These are phyloP conservation scores for Coemansia guatemalensis DNA, from an alignment of 192 early-diverging fungal genomes.

Conservation along the genomic window DNA sequence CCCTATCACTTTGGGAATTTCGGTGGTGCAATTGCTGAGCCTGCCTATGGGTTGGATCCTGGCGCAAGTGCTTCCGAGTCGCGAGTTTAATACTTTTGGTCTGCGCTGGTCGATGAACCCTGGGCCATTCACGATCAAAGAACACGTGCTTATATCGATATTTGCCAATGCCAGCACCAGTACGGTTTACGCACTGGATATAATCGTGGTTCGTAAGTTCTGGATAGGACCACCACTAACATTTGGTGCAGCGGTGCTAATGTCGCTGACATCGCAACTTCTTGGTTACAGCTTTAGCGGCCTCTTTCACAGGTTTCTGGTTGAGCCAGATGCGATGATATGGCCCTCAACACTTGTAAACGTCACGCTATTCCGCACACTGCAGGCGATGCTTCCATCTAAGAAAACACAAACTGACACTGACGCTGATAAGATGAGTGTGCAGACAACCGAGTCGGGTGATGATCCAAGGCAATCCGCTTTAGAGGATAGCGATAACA, in stretches of 20 bases:
- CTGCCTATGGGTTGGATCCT: slow-evolving; percentile 68
- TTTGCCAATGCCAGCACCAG: slow-evolving; percentile 70
- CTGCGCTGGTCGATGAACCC: slow-evolving; percentile 60
- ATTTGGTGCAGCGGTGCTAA: slow-evolving; percentile 56
- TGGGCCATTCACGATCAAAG: slow-evolving; percentile 80
- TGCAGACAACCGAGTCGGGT: background rate
- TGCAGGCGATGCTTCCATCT: slow-evolving; percentile 59
- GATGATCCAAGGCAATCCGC: background rate
- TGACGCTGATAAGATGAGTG: slow-evolving; percentile 7
- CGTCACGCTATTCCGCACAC: slow-evolving; percentile 68
- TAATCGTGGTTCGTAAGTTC: slow-evolving; percentile 60
- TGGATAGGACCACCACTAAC: slow-evolving; percentile 68
- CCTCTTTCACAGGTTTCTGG: slow-evolving; percentile 68
- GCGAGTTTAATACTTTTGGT: slow-evolving; percentile 46
- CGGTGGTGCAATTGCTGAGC: slow-evolving; percentile 67
- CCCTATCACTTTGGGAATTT: slow-evolving; percentile 62
- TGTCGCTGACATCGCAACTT: slow-evolving; percentile 68
- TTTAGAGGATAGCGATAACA: background rate
- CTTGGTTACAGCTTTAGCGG: slow-evolving; percentile 68
- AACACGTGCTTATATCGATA: slow-evolving; percentile 76
- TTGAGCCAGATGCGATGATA: slow-evolving; percentile 75
- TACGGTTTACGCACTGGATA: slow-evolving; percentile 72
- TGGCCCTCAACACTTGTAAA: slow-evolving; percentile 81
- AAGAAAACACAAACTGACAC: slow-evolving; percentile 11
- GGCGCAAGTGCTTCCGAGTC: slow-evolving; percentile 58